Percentiles rank a stretch among this genome's conserved stretches.
Evolutionary conservation across 495 filamentous ascomycete species (phyloP).

Genomic region (Aspergillus bridgeri): DNA sequence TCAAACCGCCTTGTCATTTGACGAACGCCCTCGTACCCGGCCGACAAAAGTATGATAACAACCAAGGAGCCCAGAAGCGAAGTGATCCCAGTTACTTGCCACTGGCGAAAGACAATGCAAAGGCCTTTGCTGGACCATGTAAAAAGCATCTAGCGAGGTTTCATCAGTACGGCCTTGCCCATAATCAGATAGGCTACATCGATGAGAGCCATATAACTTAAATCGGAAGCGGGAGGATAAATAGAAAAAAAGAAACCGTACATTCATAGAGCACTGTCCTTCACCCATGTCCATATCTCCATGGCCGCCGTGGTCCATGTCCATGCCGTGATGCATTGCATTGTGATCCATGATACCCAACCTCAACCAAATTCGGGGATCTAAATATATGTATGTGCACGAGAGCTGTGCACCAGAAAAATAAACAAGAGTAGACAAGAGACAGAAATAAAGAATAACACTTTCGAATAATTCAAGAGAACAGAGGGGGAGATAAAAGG

Average conservation of each 20-base stretch:
- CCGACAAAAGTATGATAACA: constrained; percentile 74
- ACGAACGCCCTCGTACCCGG: constrained; percentile 87
- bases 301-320: constrained; percentile 49
- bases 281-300: constrained; percentile 55
- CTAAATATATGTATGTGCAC: neutral
- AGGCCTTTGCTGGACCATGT: constrained; percentile 90
- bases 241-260: constrained; percentile 32
- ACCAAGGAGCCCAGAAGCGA: constrained; percentile 77
- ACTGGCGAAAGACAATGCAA: constrained; percentile 90
- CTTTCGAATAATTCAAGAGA: neutral
- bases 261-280: constrained; percentile 80
- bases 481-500: neutral
- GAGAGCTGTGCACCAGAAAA: neutral
- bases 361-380: too few species aligned
- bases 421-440: neutral
- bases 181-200: neutral
- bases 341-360: constrained; percentile 23
- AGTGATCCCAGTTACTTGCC: constrained; percentile 72
- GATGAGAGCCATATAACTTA: neutral
- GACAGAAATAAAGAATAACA: neutral
- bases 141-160: constrained; percentile 78
- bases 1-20: constrained; percentile 76
- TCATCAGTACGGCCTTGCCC: neutral
- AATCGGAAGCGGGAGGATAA: neutral
- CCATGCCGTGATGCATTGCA: constrained; percentile 38